Conservation (phyloP, 768 basidiomycete genomes). For the Leccinum fibrillosum region DNA sequence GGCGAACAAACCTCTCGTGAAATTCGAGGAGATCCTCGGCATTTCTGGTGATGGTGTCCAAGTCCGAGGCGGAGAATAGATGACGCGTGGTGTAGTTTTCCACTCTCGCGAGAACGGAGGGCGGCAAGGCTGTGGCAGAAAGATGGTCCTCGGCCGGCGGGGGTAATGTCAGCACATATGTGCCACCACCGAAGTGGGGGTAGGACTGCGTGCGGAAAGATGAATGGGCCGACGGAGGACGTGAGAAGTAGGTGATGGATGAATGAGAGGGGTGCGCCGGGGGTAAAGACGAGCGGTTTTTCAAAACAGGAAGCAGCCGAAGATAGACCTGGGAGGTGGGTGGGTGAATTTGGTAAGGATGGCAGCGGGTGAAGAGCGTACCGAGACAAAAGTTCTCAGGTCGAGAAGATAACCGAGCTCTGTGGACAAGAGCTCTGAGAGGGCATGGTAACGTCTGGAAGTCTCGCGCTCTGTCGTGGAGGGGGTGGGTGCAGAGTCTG, state of each 20-base stretch:
- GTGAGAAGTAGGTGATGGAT: constrained; percentile 30
- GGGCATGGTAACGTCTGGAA: constrained; percentile 62
- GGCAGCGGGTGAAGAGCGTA: constrained; percentile 34
- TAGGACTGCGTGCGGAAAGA: constrained; percentile 44
- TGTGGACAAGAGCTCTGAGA: constrained; percentile 81
- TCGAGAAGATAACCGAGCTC: constrained; percentile 82
- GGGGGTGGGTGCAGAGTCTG: not conserved
- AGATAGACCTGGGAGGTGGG: constrained; percentile 55
- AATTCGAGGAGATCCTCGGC: constrained; percentile 62
- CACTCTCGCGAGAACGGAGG: constrained; percentile 19
- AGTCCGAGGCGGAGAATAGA: constrained; percentile 56
- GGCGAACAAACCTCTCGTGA: constrained; percentile 64
- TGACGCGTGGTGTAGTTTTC: constrained; percentile 40
- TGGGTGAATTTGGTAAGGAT: not conserved
- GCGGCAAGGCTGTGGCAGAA: constrained; percentile 2
- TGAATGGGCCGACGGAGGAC: constrained; percentile 41
- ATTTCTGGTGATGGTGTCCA: constrained; percentile 63
- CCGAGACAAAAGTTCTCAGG: constrained; percentile 71
- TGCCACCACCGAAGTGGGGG: constrained; percentile 31
- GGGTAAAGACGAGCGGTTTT: constrained; percentile 22
- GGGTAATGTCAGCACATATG: constrained; percentile 11
- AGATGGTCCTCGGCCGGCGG: constrained; percentile 14
- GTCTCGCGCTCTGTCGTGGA: constrained; percentile 31
- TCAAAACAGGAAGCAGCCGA: constrained; percentile 50
- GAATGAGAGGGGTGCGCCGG: constrained; percentile 24